These are phyloP conservation scores for Erodium chrysanthum DNA, from an alignment of 441 rosid species.

Conservation along the genomic window DNA sequence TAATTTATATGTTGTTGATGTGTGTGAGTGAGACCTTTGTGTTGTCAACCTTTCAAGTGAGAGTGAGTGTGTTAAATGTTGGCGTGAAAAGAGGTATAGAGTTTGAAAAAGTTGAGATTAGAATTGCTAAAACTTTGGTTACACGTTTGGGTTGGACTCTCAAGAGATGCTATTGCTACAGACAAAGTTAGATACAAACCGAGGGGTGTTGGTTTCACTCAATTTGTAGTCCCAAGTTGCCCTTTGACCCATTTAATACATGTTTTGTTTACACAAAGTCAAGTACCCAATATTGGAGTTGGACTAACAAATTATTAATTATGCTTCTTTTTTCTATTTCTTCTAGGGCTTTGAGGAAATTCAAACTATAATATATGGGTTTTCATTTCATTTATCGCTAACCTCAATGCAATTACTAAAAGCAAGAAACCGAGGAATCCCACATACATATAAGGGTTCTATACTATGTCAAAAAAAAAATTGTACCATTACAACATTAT, in stretches of 20 bases:
- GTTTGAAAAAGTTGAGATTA: slow-evolving; percentile 30
- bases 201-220: slow-evolving; percentile 53
- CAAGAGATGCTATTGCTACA: slow-evolving; percentile 25
- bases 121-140: slow-evolving; percentile 20
- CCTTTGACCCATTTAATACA: slow-evolving; percentile 41
- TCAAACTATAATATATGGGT: not conserved
- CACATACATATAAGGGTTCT: not conserved
- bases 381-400: not conserved
- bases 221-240: slow-evolving; percentile 54
- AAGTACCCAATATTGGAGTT: slow-evolving; percentile 1
- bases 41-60: no score
- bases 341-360: not conserved
- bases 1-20: no score
- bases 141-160: slow-evolving; percentile 52
- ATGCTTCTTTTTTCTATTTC: not conserved
- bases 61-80: slow-evolving; percentile 16
- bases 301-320: not conserved
- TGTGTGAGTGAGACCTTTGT: no score
- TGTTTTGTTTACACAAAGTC: not conserved
- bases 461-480: no score
- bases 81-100: slow-evolving; percentile 53
- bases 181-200: slow-evolving; percentile 56
- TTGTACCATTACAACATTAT: no score
- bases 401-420: not conserved
- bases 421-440: slow-evolving; percentile 1